A percentile compares a stretch with the other conserved stretches of the same genome.
phyloP scores from a whole-genome alignment of 805 yeast species.

The Lachancea lanzarotensis region DNA sequence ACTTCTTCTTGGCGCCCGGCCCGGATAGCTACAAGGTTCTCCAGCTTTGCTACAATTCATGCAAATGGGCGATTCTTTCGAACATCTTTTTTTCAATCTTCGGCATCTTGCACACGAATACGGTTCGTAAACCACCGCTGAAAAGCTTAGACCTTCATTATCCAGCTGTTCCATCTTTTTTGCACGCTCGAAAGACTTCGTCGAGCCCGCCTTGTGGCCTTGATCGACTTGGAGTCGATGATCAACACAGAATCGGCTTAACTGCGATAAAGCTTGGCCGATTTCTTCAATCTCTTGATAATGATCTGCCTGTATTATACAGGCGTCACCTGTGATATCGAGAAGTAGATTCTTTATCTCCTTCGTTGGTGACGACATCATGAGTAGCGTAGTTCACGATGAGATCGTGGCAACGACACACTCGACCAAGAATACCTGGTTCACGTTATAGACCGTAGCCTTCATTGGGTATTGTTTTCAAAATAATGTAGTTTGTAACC shows the following conservation, averaged over 20 bases:
- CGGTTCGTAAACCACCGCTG: slow-evolving; percentile 9
- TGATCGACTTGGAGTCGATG: neutral
- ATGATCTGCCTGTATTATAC: too few species aligned
- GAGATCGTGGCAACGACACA: too few species aligned
- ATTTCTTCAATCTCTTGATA: too few species aligned
- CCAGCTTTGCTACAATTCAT: slow-evolving; percentile 37
- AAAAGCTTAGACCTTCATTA: neutral
- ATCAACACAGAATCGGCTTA: neutral
- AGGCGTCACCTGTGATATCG: too few species aligned
- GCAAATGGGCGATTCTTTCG: slow-evolving; percentile 40
- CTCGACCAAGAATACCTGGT: too few species aligned
- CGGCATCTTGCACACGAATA: slow-evolving; percentile 45
- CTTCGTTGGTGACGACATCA: too few species aligned
- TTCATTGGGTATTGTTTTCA: too few species aligned
- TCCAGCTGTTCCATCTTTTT: neutral
- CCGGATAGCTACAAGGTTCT: slow-evolving; percentile 39
- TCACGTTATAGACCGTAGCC: too few species aligned
- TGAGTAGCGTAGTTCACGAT: too few species aligned
- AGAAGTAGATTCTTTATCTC: too few species aligned
- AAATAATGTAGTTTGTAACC: too few species aligned
- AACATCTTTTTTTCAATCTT: slow-evolving; percentile 43
- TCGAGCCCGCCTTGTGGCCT: neutral
- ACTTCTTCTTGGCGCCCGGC: slow-evolving; percentile 38
- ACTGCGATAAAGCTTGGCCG: too few species aligned
- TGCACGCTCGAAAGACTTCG: neutral